Base-by-base conservation (phyloP, 768 basidiomycete genomes). In the Paxillus ammoniavirescens region DNA sequence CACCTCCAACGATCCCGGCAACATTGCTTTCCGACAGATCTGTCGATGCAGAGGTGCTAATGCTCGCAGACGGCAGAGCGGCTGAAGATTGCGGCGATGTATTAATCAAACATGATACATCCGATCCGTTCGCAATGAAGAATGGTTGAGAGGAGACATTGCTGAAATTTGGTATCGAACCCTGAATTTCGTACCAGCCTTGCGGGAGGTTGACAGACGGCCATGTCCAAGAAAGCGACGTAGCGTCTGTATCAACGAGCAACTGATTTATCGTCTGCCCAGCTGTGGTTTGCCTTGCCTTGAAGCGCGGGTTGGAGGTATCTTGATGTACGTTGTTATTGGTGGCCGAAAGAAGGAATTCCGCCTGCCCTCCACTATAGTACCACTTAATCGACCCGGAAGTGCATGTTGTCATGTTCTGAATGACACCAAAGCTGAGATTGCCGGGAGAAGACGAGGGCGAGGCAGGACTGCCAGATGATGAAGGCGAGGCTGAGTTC, bases 1-100 rank as follows among this genome's bases (percentile, higher is more conserved):
- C 74, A 23, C 77, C 77, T 2, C 84, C 86, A 5, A 74, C 77
- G 26, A 87, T 78, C 8, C 73, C 72, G 0, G 75, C 78, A 1
- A 68, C 65, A 37, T 77, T 76, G 7, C 66, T 61, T 4, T 61
- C 55, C 14, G 71, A 63, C 7, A 64, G 46, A 5, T 67, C 52
- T 4, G 67, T 45, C 2, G 70, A 54, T 33, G 59, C 23, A 2
- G 56, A 49, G 17, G 62, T 36, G 42, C 44, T 53, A 26, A 46
- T 15, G 14, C 51, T 13, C n/a, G 56, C 13, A 14, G 62, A 47
- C 7, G 54, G 26, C 12, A 33, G 31, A 2, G 59, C 43, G 15
- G 65, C 36, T n/a, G 59, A 54, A 15, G 63, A 21, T 40, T 61
- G 46, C 1, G 52, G 26, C 15, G 60, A 37, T 8, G 56, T 50